Percentiles rank a stretch among this genome's conserved stretches.
These are phyloP conservation scores for Meyerozyma carpophila DNA, from an alignment of 1,139 yeast species.

Conservation along the genomic window DNA sequence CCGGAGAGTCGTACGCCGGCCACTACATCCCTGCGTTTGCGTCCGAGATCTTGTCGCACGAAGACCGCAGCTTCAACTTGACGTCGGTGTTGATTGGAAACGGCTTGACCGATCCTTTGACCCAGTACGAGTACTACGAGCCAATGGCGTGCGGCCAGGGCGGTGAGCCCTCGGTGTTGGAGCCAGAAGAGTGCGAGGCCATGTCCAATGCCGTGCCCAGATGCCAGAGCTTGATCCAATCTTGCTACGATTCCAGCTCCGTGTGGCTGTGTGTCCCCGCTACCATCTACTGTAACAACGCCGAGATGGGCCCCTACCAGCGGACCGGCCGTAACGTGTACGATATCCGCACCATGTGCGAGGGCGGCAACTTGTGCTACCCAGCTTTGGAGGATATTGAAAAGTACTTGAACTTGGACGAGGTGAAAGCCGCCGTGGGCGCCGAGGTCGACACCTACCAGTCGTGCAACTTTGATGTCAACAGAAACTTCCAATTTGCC, in stretches of 20 bases:
- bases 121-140: slow-evolving; percentile 82
- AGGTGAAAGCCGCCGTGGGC: slow-evolving; percentile 77
- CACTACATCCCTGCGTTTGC: slow-evolving; percentile 96
- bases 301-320: slow-evolving; percentile 81
- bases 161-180: slow-evolving; percentile 77
- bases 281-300: slow-evolving; percentile 82
- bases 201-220: slow-evolving; percentile 75
- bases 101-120: slow-evolving; percentile 90
- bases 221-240: slow-evolving; percentile 72
- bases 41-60: slow-evolving; percentile 72
- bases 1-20: slow-evolving; percentile 99
- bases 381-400: slow-evolving; percentile 61
- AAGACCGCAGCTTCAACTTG: slow-evolving; percentile 74
- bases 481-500: slow-evolving; percentile 76
- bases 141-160: slow-evolving; percentile 98
- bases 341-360: slow-evolving; percentile 86
- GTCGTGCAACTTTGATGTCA: slow-evolving; percentile 81
- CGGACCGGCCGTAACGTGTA: slow-evolving; percentile 89
- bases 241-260: slow-evolving; percentile 74
- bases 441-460: slow-evolving; percentile 84
- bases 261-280: slow-evolving; percentile 95
- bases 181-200: slow-evolving; percentile 71
- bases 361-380: slow-evolving; percentile 74
- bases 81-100: slow-evolving; percentile 91
- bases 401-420: slow-evolving; percentile 60